Base-by-base conservation (phyloP, 768 basidiomycete genomes). In the Hysterangium stoloniferum region DNA sequence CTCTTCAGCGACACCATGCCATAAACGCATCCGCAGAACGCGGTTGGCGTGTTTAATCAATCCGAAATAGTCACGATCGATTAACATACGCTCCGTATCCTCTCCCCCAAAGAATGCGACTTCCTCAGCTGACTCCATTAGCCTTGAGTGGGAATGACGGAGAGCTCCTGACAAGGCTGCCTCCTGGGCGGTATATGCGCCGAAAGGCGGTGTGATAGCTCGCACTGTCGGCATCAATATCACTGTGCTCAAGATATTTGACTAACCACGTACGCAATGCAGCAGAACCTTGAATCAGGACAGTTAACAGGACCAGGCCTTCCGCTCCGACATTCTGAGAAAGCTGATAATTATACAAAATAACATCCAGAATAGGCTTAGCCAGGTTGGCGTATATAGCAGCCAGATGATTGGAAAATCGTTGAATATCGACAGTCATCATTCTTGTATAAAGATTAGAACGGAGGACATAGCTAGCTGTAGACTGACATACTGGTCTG, bases 361-460 rank as follows among this genome's bases (percentile, higher is more conserved):
- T 89, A 41, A 88, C 86, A 59, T 97, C 95, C 32, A 96, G 75
- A 13, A 86, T 73, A 6, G 95, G 95, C 67, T 98, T 98, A 24
- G 93, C 93, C 33, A 97, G 68, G 63, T 97, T 97, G 13, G 82
- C 79, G 65, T 97, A 98, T 31, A 98, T 93, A 15, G 90, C 90
- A 11, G 95, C 92, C 5, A 98, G 76, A 61, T 90, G 84, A 4
- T 76, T 77, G 12, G 90, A 89, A 68, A 96, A 98, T 47, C 84
- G 85, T 63, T 94, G 89, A 42, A 97, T 92, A 64, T 98, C 95
- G 52, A 94, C 84, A 2, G 92, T 95, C 46, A 96, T 88, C 85
- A 93, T 92, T 71, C 86, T 92, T n/a, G n/a, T n/a, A 59, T 1
- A 6, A 25, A 34, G 36, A 35, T 62, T 42, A 61, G 43, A 55